Base-by-base conservation (phyloP, 2,329 filamentous ascomycete genomes). In the Diaporthe helianthi region DNA sequence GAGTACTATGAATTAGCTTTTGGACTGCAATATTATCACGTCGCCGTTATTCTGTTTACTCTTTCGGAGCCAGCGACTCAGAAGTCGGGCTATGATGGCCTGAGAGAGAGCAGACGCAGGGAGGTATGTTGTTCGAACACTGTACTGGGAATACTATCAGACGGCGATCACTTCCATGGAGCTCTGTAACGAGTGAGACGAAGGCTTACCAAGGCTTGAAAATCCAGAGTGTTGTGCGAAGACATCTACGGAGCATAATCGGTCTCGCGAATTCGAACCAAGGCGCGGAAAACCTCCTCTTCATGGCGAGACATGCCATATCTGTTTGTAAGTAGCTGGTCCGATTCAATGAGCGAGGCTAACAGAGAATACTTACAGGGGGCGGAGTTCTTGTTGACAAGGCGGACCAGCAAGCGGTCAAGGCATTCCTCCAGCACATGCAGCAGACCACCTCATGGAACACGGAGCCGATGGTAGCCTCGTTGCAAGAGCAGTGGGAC, bases 391-490 rank as follows among this genome's bases (percentile, higher is more conserved):
- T 58, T 4, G 36, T 58, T 8, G 54, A 58, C 7, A 58, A 29
- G 24, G 33, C 54, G 22, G 54, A 58, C 8, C 54, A 58, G 36
- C 12, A 58, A 15, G 54, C 54, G 1, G 54, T 58, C 36, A 58
- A n/a, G 24, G 29, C 15, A 19, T 58, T 58, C 54, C 54, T 58
- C 54, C 36, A 29, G 15, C 36, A 58, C 24, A 58, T 58, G 54
- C 54, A 58, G 36, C 54, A 58, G 54, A 58, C 36, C 13, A 58
- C 54, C 6, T 58, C 54, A 1, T 58, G 54, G 54, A 58, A 58
- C 36, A 58, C 54, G n/a, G 54, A 58, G 54, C 54, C 54, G 4
- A 58, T 58, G 54, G 4, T 58, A 13, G 19, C 36, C 3, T n/a
- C 54, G 2, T n/a, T 58, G 36, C 36, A 44, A n/a, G 54, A 58